Conservation (phyloP, 73 alveolate genomes). For the Paramecium primaurelia region DNA sequence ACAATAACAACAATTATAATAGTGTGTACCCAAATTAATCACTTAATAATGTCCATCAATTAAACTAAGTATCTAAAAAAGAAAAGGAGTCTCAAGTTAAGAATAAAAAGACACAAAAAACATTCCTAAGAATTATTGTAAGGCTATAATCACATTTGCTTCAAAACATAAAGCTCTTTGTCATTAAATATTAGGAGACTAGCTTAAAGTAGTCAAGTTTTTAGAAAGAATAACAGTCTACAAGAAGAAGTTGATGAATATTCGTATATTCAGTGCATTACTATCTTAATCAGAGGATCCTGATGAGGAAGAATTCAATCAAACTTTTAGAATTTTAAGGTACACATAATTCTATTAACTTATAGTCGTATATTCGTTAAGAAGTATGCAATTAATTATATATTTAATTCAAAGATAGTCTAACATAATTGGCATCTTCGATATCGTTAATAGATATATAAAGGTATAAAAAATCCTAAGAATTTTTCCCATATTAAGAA, state of each 20-base stretch:
- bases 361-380: constrained; percentile 14
- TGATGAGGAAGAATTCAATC: neutral
- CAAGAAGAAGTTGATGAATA: neutral
- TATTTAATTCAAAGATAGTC: constrained; percentile 28
- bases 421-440: constrained; percentile 29
- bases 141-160: constrained; percentile 40
- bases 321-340: constrained; percentile 35
- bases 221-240: neutral
- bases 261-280: neutral
- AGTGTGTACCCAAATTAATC: neutral
- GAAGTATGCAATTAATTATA: constrained; percentile 26
- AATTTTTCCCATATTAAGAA: constrained; percentile 24
- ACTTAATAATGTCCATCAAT: neutral
- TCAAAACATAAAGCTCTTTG: neutral
- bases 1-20: neutral
- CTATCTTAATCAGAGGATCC: neutral
- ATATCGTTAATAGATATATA: neutral
- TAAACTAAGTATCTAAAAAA: neutral
- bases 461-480: constrained; percentile 17
- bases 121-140: constrained; percentile 38
- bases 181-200: neutral
- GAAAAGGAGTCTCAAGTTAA: neutral
- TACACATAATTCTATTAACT: neutral
- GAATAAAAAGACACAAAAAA: constrained; percentile 30
- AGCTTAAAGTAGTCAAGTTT: neutral